phyloP scores from a whole-genome alignment of 169 alveolate genomes.

The Cryptosporidium canis region DNA sequence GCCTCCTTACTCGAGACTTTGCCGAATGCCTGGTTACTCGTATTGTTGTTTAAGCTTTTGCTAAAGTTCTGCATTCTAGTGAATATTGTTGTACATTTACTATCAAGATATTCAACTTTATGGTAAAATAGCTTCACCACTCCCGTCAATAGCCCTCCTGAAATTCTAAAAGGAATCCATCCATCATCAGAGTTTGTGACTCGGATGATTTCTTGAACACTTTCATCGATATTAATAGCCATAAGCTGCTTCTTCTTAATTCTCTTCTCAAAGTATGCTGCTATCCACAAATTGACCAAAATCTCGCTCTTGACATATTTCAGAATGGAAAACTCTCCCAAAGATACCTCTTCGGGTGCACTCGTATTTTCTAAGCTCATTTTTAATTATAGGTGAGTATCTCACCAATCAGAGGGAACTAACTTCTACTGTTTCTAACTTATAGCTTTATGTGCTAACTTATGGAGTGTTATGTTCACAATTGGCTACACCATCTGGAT shows the following conservation, averaged over 20 bases:
- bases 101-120: conserved; percentile 51
- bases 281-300: conserved; percentile 51
- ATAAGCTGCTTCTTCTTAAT: conserved; percentile 29
- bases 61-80: conserved; percentile 62
- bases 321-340: conserved; percentile 37
- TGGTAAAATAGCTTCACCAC: conserved; percentile 41
- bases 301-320: conserved; percentile 39
- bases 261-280: conserved; percentile 52
- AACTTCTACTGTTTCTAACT: not conserved
- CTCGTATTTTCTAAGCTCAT: not conserved
- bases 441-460: not conserved
- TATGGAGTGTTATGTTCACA: not conserved
- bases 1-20: not conserved
- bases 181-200: conserved; percentile 8
- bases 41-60: not conserved
- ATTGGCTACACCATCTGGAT: not conserved
- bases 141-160: conserved; percentile 39
- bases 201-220: conserved; percentile 43
- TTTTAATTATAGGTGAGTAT: not conserved
- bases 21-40: not conserved
- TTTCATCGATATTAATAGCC: conserved; percentile 20
- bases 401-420: not conserved
- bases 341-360: not conserved
- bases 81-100: conserved; percentile 10
- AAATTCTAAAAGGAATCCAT: conserved; percentile 70